Base-by-base conservation (phyloP, 2,329 filamentous ascomycete species). In the Fusarium anthophilum region DNA sequence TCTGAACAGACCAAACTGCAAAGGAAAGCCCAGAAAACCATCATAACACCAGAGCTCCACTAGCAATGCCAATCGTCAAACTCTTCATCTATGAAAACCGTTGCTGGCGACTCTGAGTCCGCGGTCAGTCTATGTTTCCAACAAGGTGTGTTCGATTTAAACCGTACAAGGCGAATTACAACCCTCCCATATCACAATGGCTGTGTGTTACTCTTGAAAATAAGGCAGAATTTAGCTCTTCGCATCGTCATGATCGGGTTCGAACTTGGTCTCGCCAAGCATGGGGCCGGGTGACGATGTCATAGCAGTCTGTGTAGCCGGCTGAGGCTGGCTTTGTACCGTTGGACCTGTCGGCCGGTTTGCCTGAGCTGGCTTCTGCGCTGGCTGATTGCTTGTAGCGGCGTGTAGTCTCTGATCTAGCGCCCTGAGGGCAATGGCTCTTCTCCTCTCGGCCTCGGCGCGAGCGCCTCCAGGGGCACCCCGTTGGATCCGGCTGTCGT, bases 351-450 rank as follows among this genome's bases (percentile, higher is more conserved):
- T 86, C 5, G 86, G 82, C 48, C 84, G 81, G 22, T 79, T 79
- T 14, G 84, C 74, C 26, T 81, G 72, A 73, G 83, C 74, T 70
- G 84, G 43, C 59, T 66, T 64, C 41, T 69, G 75, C 48, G 66
- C 39, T 26, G 55, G 62, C 53, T 87, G 84, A 67, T 83, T 88
- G 39, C 86, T 87, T 22, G 93, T 92, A 8, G 95, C 94, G n/a
- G 94, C 93, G 82, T 96, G 93, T 59, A 99, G 86, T 73, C 96
- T 89, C 84, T 98, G 95, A 82, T 99, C 96, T 62, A 99, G 85
- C 8, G 95, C 96, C 80, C 96, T 96, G 63, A 99, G 87, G 3
- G 96, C 96, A 74, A 99, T 85, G 2, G 95, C 95, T 75, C 96
- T 90, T 80, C 96, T 90, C 75, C 96, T 87, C 85, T 98, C 96